Evolutionary conservation across 1,284 basidiomycete genomes (phyloP), one percentile per base, ranked within the genome.

Genomic region (Ganoderma resinaceum): DNA sequence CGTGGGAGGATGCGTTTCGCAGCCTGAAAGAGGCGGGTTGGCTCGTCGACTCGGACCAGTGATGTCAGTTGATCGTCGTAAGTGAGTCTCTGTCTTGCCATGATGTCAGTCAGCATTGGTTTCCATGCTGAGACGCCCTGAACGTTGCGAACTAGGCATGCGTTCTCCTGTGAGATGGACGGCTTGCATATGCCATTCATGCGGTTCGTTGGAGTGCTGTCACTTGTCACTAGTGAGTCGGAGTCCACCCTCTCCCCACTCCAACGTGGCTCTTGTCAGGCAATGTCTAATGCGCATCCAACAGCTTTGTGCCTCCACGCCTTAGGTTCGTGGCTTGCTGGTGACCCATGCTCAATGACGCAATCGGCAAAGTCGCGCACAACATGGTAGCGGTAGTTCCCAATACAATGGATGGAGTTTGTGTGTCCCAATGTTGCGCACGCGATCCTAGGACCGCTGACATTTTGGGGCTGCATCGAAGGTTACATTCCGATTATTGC

Each of bases 1-100:
- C 65, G 2, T 80, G 80, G 79, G 78, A 75, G 60, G 76, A 75
- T 2, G 78, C 74, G 59, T 57, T 79, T 46, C 52, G 64, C 49
- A 65, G 49, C 29, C 62, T 72, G 14, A 11, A 66, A 53, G 73
- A 72, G 3, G 69, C 73, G 38, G 71, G 68, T 1, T 78, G 78
- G 78, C 49, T 79, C 66, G 70, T 75, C 33, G 73, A 76, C n/a
- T n/a, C n/a, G n/a, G n/a, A n/a, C 46, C 67, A 68, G 31, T 72
- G 58, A 60, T 38, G n/a, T 26, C 46, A n/a, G n/a, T n/a, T n/a
- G n/a, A n/a, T n/a, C n/a, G 35, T 59, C 35, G 57, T 35, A 37
- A 40, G 58, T 59, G 37, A 60, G 58, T 60, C 8, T 38, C 6
- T 12, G n/a, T 60, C 37, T 37, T 6, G 37, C 6, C 37, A 60